These are phyloP conservation scores for Ophiobolus disseminans DNA, from an alignment of 2,329 filamentous ascomycete species.

Conservation along the genomic window DNA sequence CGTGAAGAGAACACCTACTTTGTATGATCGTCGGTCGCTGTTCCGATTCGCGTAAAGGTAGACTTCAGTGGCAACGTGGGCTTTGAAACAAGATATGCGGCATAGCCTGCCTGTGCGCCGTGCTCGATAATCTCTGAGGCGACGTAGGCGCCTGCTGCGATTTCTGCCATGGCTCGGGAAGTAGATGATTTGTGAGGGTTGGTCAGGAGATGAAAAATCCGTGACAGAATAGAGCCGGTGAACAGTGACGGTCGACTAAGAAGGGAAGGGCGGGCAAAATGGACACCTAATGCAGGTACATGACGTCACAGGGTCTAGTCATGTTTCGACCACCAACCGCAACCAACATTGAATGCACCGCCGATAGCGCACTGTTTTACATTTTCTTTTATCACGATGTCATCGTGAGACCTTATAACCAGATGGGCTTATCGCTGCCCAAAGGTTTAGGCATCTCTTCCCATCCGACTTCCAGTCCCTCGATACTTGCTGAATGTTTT, in stretches of 20 bases:
- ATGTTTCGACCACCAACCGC: not conserved
- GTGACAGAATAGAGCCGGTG: too few species aligned
- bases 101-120: constrained; percentile 49
- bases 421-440: constrained; percentile 56
- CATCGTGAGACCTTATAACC: constrained; percentile 28
- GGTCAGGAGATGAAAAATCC: too few species aligned
- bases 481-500: constrained; percentile 57
- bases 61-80: constrained; percentile 54
- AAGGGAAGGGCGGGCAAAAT: constrained; percentile 1
- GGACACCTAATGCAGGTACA: constrained; percentile 5
- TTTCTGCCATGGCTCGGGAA: constrained; percentile 51
- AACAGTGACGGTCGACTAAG: not conserved
- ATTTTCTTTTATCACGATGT: not conserved
- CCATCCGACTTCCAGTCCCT: constrained; percentile 58
- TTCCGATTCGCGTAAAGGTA: constrained; percentile 51
- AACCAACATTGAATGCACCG: not conserved
- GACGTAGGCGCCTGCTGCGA: constrained; percentile 48
- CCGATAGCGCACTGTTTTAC: not conserved
- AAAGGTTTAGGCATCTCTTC: constrained; percentile 60
- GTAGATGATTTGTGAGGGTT: too few species aligned
- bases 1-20: constrained; percentile 23
- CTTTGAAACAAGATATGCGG: constrained; percentile 52
- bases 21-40: constrained; percentile 44
- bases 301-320: not conserved
- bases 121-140: constrained; percentile 50